Conservation (phyloP, 192 early-diverging fungal genomes). For the Umbelopsis isabellina region DNA sequence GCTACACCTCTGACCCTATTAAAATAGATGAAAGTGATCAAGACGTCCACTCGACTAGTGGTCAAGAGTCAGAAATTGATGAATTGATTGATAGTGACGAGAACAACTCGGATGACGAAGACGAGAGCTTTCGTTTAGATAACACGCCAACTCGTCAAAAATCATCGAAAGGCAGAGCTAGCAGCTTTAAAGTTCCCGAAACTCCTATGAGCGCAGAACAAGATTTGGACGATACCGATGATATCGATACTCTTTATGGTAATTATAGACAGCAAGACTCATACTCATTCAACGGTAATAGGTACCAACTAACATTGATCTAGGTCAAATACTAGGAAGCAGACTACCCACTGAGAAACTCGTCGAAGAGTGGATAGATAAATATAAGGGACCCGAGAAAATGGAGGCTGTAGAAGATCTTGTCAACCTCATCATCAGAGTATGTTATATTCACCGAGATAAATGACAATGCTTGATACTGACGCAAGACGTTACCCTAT, state of each 20-base stretch:
- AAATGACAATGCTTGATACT: not conserved
- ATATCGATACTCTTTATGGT: slow-evolving; percentile 14
- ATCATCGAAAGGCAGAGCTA: not conserved
- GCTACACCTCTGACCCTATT: not conserved
- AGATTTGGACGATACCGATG: slow-evolving; percentile 3
- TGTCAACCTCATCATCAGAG: slow-evolving; percentile 73
- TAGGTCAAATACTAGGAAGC: slow-evolving; percentile 51
- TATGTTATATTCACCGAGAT: slow-evolving; percentile 36
- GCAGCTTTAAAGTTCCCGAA: not conserved
- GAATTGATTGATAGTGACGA: slow-evolving; percentile 5
- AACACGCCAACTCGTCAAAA: not conserved
- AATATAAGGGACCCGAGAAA: slow-evolving; percentile 55
- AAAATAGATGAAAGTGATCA: not conserved
- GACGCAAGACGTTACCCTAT: slow-evolving; percentile 1
- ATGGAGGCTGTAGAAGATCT: slow-evolving; percentile 66
- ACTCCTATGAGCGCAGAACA: not conserved
- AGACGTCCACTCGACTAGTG: not conserved
- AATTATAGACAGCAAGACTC: not conserved
- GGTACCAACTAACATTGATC: not conserved
- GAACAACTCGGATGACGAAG: not conserved
- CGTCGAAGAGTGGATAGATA: slow-evolving; percentile 72
- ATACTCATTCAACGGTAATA: not conserved
- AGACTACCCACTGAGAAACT: slow-evolving; percentile 61
- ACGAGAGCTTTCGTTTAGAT: not conserved
- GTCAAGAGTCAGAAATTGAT: slow-evolving; percentile 6